Evolutionary conservation across 2,329 filamentous ascomycete genomes (phyloP).

Genomic region (Fusarium denticulatum): DNA sequence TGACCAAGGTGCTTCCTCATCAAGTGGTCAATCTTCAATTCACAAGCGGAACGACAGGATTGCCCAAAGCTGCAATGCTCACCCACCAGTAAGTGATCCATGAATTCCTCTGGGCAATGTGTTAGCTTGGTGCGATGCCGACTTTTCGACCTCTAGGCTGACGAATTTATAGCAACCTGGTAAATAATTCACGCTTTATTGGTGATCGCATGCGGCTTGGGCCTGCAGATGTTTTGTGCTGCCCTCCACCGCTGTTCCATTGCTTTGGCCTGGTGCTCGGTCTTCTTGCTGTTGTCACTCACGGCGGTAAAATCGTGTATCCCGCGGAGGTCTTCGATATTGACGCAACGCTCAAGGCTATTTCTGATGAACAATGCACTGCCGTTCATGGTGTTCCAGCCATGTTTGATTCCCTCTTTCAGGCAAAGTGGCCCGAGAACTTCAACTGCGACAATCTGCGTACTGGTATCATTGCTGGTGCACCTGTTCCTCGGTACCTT

Average conservation of each 20-base stretch:
- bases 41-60: conserved; percentile 78
- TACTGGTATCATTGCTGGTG: conserved; percentile 82
- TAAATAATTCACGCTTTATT: conserved; percentile 76
- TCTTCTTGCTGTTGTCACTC: conserved; percentile 75
- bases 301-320: conserved; percentile 80
- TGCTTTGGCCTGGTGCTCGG: conserved; percentile 85
- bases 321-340: conserved; percentile 80
- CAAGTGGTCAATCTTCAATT: conserved; percentile 80
- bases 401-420: conserved; percentile 78
- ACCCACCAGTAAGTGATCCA: conserved; percentile 68
- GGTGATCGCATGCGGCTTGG: conserved; percentile 79
- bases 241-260: conserved; percentile 85
- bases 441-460: conserved; percentile 65
- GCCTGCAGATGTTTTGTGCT: conserved; percentile 75
- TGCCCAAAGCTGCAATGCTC: conserved; percentile 79
- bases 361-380: conserved; percentile 75
- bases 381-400: conserved; percentile 84
- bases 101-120: background rate
- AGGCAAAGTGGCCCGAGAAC: conserved; percentile 53
- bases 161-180: conserved; percentile 57
- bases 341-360: conserved; percentile 70
- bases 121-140: background rate
- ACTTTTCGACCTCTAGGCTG: background rate
- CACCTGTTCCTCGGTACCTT: conserved; percentile 77
- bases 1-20: conserved; percentile 67